A percentile compares a stretch with the other conserved stretches of the same genome.
Evolutionary conservation across 176 grass and related monocot species (phyloP).

Genomic region (Zoysia pacifica): DNA sequence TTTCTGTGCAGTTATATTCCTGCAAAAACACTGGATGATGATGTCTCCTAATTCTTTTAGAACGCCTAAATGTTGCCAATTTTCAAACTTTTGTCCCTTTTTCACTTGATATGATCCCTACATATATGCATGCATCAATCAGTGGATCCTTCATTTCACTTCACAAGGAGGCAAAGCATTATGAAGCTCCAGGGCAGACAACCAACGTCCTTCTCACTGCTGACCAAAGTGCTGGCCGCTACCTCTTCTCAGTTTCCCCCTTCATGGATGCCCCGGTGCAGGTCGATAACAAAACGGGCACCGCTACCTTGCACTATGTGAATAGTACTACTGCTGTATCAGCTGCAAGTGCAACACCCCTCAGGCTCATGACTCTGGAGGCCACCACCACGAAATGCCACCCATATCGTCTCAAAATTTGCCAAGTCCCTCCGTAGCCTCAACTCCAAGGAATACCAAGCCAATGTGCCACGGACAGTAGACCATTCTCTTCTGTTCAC

Average conservation of each 20-base stretch:
- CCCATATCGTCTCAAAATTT: constrained; percentile 50
- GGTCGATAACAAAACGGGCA: constrained; percentile 62
- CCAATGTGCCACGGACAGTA: constrained; percentile 52
- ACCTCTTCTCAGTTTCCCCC: constrained; percentile 64
- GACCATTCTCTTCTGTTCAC: constrained; percentile 72
- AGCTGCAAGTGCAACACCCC: constrained; percentile 14
- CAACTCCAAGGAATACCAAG: constrained; percentile 63
- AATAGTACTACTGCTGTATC: constrained; percentile 33
- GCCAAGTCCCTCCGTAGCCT: constrained; percentile 58
- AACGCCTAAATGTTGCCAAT: too few species aligned
- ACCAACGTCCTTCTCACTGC: constrained; percentile 63
- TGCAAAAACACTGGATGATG: too few species aligned
- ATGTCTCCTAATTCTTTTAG: too few species aligned
- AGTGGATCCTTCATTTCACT: too few species aligned
- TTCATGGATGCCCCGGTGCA: constrained; percentile 62
- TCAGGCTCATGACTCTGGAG: constrained; percentile 15
- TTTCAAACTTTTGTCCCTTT: too few species aligned
- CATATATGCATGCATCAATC: too few species aligned
- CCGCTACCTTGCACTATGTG: constrained; percentile 52
- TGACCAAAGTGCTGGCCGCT: constrained; percentile 48
- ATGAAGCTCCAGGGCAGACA: constrained; percentile 59
- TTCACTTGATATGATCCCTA: too few species aligned
- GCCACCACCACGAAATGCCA: constrained; percentile 55
- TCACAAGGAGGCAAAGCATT: too few species aligned
- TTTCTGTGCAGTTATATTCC: too few species aligned